phyloP scores from a whole-genome alignment of 2,329 filamentous ascomycete genomes.

The Colletotrichum godetiae region DNA sequence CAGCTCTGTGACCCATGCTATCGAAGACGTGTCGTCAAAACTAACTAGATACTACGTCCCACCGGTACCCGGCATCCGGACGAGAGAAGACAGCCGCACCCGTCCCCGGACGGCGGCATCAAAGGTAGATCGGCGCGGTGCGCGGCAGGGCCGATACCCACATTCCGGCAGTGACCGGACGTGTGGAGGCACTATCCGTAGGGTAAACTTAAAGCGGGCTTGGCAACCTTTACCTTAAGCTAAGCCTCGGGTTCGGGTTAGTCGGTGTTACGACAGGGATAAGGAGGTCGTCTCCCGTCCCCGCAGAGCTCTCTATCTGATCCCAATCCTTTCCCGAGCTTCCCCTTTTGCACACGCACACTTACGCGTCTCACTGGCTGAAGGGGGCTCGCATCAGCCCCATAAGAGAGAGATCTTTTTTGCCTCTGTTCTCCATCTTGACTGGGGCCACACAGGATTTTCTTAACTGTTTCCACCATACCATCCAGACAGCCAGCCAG shows the following conservation, averaged over 20 bases:
- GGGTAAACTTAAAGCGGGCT: background rate
- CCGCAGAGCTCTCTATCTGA: background rate
- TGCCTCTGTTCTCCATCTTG: background rate
- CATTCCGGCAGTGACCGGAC: constrained; percentile 7
- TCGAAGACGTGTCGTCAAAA: background rate
- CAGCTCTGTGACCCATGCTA: background rate
- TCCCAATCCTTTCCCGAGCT: background rate
- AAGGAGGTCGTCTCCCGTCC: background rate
- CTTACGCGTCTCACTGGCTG: constrained; percentile 25
- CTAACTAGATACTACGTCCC: background rate
- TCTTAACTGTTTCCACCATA: background rate
- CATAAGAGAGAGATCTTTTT: constrained; percentile 1
- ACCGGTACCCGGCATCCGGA: background rate
- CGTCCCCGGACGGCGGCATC: no score
- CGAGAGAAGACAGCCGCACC: background rate
- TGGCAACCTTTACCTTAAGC: background rate
- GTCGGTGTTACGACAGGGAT: constrained; percentile 21
- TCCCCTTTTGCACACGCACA: background rate
- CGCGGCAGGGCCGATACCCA: constrained; percentile 14
- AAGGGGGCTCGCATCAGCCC: constrained; percentile 20
- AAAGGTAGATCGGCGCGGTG: background rate
- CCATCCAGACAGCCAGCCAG: background rate
- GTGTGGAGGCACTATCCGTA: background rate
- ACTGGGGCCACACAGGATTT: background rate
- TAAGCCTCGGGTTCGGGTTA: constrained; percentile 9